phyloP scores from a whole-genome alignment of 176 grass and related monocot species.

The Guadua angustifolia region DNA sequence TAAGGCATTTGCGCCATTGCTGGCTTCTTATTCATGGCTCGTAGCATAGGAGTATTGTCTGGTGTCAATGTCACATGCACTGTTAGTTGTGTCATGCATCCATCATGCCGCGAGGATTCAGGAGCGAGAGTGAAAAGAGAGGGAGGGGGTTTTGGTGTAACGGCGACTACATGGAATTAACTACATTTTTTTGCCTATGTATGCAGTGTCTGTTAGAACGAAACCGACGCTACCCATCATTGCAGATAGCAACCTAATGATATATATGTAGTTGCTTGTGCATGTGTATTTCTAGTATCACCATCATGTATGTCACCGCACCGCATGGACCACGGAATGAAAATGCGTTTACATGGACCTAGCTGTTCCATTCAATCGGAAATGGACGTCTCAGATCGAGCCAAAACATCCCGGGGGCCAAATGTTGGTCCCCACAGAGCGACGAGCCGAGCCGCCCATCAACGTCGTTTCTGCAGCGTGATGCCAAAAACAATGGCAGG shows the following conservation, averaged over 20 bases:
- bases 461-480: neutral
- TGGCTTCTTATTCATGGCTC: neutral
- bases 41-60: neutral
- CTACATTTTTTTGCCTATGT: neutral
- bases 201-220: neutral
- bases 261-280: neutral
- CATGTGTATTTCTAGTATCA: neutral
- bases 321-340: neutral
- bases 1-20: neutral
- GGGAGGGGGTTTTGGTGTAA: neutral
- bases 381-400: neutral
- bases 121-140: neutral
- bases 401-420: neutral
- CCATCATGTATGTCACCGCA: neutral
- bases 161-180: neutral
- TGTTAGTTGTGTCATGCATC: slow-evolving; percentile 43
- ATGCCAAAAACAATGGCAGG: neutral
- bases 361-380: neutral
- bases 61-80: slow-evolving; percentile 4
- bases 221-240: neutral
- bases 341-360: neutral
- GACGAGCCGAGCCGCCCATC: too few relatives aligned
- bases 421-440: too few relatives aligned
- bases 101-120: slow-evolving; percentile 2
- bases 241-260: neutral